Evolutionary conservation across 1,284 basidiomycete species (phyloP), one percentile per base, ranked within the genome.

Genomic region (Xerocomus minutiporus): DNA sequence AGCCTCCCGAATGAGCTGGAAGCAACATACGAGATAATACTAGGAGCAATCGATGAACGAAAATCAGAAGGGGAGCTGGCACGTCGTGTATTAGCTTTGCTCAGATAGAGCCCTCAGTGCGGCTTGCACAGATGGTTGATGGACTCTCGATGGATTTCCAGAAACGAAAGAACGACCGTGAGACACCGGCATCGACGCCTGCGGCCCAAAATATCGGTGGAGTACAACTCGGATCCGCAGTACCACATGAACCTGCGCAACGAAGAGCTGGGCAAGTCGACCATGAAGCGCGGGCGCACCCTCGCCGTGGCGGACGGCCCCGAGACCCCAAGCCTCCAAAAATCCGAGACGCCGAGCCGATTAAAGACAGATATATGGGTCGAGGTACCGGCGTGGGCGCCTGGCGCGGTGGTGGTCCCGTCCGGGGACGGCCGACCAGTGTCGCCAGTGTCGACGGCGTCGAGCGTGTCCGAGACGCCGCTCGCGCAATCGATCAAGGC

Each of bases 201-300:
- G n/a, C 78, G 86, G 17, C 84, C 86, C 17, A 17, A 17, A 17
- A 17, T 17, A 17, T 17, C 17, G 8, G 84, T 89, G 43, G 80
- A 84, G 61, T 93, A 91, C 63, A 89, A 84, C 56, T 74, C 85
- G 0, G 83, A 86, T 64, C 79, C 81, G 1, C 82, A 84, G 41
- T 84, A 78, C 64, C 91, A 93, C 64, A 71, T 75, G 32, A 78
- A 78, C 34, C 63, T 82, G 49, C 77, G 75, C 59, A 75, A 74
- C 47, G 82, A 87, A 43, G 86, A 88, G 45, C 60, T 73, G 49
- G 73, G 74, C 15, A 80, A 78, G 64, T 65, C 63, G 25, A 66
- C 75, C 25, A 82, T 79, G 62, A 83, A 83, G 64, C 77, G 79
- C 56, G 79, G 79, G 29, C 79, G 79, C 1, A 75, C 73, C 8